phyloP scores from a whole-genome alignment of 495 filamentous ascomycete species.

The Lasiosphaeria hispida region DNA sequence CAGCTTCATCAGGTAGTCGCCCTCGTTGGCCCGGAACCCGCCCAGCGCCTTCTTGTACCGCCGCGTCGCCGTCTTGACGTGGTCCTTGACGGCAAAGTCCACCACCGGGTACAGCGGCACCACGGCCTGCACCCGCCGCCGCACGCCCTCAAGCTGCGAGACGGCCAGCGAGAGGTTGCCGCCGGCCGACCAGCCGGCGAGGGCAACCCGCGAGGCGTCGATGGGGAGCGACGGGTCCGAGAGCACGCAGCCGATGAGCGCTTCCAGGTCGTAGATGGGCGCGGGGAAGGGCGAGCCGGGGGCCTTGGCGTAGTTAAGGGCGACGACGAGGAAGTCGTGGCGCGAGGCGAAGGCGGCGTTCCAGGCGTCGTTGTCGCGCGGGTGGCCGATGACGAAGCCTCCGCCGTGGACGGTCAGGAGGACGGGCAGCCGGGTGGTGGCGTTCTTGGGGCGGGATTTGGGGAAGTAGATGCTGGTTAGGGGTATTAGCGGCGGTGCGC shows the following conservation, averaged over 20 bases:
- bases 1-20: constrained; percentile 26
- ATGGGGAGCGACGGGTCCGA: constrained; percentile 32
- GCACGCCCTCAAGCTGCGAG: constrained; percentile 28
- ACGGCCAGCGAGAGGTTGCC: constrained; percentile 35
- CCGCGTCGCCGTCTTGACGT: constrained; percentile 22
- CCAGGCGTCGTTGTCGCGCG: constrained; percentile 38
- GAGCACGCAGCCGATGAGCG: constrained; percentile 27
- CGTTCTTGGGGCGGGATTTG: constrained; percentile 17
- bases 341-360: constrained; percentile 33
- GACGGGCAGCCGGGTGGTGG: constrained; percentile 28
- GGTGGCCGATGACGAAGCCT: constrained; percentile 36
- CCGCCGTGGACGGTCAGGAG: constrained; percentile 42
- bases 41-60: constrained; percentile 33
- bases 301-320: constrained; percentile 40
- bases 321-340: constrained; percentile 34
- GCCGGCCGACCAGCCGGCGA: constrained; percentile 38
- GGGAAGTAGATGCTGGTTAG: constrained; percentile 34
- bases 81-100: constrained; percentile 23
- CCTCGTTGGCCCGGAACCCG: constrained; percentile 24
- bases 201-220: constrained; percentile 32
- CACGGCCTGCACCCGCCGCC: constrained; percentile 26
- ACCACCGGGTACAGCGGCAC: constrained; percentile 36
- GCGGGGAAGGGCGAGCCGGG: constrained; percentile 33
- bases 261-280: constrained; percentile 32
- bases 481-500: background rate